Evolutionary conservation across 805 yeast species (phyloP).

Genomic region (Ogataea minuta): DNA sequence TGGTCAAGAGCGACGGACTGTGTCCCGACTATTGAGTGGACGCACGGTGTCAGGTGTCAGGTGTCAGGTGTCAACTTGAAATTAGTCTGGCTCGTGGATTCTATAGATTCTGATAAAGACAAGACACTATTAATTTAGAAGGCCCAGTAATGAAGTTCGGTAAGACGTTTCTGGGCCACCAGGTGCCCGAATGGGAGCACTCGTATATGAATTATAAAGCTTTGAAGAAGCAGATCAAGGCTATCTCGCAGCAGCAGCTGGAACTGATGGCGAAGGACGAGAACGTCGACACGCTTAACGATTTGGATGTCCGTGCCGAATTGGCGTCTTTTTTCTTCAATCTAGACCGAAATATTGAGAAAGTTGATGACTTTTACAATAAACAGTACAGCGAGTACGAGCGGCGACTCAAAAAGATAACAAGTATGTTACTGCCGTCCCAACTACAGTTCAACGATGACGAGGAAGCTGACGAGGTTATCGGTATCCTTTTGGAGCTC

Average conservation of each 20-base stretch:
- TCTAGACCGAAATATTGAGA: constrained; percentile 77
- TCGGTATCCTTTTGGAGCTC: constrained; percentile 69
- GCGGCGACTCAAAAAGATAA: constrained; percentile 56
- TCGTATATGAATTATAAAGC: constrained; percentile 83
- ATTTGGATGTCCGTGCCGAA: constrained; percentile 43
- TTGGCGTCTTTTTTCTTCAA: constrained; percentile 70
- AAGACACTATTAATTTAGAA: neutral
- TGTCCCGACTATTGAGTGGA: constrained; percentile 54
- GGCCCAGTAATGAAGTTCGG: constrained; percentile 70
- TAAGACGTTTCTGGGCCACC: constrained; percentile 74
- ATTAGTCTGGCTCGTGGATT: neutral
- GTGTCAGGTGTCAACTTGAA: no score
- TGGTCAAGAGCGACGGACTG: constrained; percentile 62
- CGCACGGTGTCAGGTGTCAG: constrained; percentile 6
- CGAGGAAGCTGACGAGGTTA: constrained; percentile 61
- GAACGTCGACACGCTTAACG: constrained; percentile 36
- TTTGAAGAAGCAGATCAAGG: constrained; percentile 76
- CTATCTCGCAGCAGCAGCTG: constrained; percentile 46
- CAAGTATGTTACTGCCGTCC: constrained; percentile 37
- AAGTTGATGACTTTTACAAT: constrained; percentile 76
- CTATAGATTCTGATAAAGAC: constrained; percentile 1
- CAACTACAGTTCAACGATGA: constrained; percentile 34
- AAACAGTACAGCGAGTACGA: constrained; percentile 71
- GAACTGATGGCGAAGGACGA: constrained; percentile 27
- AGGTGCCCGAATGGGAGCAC: constrained; percentile 90